Evolutionary conservation across 176 grass and related monocot species (phyloP).

Genomic region (Lolium multiflorum): DNA sequence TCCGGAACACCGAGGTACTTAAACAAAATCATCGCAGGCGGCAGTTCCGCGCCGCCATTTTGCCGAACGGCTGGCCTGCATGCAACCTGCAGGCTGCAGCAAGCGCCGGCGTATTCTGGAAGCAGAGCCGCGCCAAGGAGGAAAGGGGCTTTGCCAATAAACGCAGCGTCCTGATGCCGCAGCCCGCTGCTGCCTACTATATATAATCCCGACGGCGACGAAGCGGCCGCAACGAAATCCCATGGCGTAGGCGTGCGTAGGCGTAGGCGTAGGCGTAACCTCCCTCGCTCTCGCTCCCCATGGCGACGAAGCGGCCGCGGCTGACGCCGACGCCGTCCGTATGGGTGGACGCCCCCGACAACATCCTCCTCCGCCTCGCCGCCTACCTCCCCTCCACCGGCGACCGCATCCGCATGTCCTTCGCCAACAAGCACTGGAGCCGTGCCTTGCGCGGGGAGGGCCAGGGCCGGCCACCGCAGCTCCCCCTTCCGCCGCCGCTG

Average conservation of each 20-base stretch:
- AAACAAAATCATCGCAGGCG: background rate
- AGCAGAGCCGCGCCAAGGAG: background rate
- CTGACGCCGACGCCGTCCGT: background rate
- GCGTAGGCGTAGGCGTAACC: background rate
- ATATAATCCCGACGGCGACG: constrained; percentile 33
- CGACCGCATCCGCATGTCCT: constrained; percentile 46
- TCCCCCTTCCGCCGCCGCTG: background rate
- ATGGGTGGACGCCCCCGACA: constrained; percentile 36
- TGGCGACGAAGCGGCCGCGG: constrained; percentile 16
- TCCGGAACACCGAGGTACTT: too few species aligned
- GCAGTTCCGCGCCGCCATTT: constrained; percentile 23
- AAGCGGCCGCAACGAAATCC: background rate
- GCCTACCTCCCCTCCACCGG: constrained; percentile 38
- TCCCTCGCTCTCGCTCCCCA: background rate
- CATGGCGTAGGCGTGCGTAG: too few species aligned
- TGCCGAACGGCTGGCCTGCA: constrained; percentile 20
- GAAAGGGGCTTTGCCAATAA: too few species aligned
- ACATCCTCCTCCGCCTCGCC: constrained; percentile 39
- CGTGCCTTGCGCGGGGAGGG: background rate
- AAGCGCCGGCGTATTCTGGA: background rate
- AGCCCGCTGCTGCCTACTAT: background rate
- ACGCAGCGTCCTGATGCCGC: background rate
- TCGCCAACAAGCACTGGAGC: constrained; percentile 10
- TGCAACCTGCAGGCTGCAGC: background rate
- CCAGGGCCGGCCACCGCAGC: background rate